phyloP scores from a whole-genome alignment of 169 alveolate genomes.

The Plasmodium blacklocki region DNA sequence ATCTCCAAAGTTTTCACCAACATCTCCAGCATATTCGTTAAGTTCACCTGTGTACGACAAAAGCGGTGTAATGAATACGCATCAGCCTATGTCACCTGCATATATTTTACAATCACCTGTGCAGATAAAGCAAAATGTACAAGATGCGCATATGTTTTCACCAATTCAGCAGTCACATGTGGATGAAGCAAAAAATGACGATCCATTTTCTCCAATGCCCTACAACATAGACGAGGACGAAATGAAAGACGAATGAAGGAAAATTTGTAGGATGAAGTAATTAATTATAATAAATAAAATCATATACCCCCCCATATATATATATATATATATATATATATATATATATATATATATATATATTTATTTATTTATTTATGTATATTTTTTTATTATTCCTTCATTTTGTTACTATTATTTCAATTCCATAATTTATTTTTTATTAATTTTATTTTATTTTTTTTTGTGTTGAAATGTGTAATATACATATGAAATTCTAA shows the following conservation, averaged over 20 bases:
- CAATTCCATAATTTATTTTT: too few species aligned
- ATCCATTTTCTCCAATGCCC: constrained; percentile 73
- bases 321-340: not conserved
- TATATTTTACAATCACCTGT: constrained; percentile 67
- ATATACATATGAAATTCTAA: too few species aligned
- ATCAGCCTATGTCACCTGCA: constrained; percentile 70
- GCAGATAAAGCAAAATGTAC: constrained; percentile 45
- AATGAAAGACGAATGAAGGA: constrained; percentile 21
- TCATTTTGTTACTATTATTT: too few species aligned
- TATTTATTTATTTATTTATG: too few species aligned
- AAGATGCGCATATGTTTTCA: constrained; percentile 41
- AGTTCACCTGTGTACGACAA: constrained; percentile 86
- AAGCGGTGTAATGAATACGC: not conserved
- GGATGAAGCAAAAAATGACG: constrained; percentile 55
- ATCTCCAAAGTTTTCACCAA: constrained; percentile 89
- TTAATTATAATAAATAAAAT: too few species aligned
- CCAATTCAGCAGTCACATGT: constrained; percentile 61
- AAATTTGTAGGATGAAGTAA: not conserved
- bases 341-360: not conserved
- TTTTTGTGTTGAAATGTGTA: too few species aligned
- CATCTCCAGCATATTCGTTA: constrained; percentile 90
- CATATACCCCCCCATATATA: too few species aligned
- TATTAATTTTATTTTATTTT: too few species aligned
- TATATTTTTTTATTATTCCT: too few species aligned
- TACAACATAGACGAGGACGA: constrained; percentile 73